Base-by-base conservation (phyloP, 2,329 filamentous ascomycete species). In the Trichoderma atroviride region DNA sequence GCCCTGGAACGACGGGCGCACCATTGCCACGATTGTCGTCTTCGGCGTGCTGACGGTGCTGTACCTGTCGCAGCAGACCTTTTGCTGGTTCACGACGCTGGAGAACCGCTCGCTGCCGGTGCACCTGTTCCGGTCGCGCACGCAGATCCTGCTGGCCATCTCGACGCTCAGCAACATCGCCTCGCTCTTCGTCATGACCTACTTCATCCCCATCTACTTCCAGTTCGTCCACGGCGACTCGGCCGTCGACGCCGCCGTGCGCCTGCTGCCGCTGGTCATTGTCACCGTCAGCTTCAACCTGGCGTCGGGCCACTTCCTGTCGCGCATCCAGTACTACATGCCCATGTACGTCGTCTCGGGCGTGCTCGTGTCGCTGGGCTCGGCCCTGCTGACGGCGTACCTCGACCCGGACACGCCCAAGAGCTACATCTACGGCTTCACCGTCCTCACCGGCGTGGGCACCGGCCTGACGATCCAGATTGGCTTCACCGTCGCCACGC, bases 1-100 rank as follows among this genome's bases (percentile, higher is more conserved):
- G 70, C 71, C 76, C 0, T 88, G 85, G 85, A 74, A 76, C 40
- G 76, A 76, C 13, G 80, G 79, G 0, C 76, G 78, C 0, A 79
- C 80, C 43, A 84, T 87, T 66, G 79, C 77, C 0, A 78, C 83
- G 5, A 83, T 83, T 66, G 78, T 83, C 22, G 73, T 83, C 5
- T 81, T 80, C 5, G 81, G 74, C 2, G 72, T 83, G 0, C 71
- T 83, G 0, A 74, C 53, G 19, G 27, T 29, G n/a, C 3, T 19
- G 5, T 70, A 55, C 40, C 58, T 29, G 40, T 2, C 60, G 33
- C 57, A 62, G 52, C 69, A 70, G 56, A 27, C 35, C 1, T 64
- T 29, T 9, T 63, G 35, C 40, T 22, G 69, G 29, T n/a, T 70
- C 33, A 70, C 69, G 1, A 64, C 57, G 10, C 29, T 24, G 3